Base-by-base conservation (phyloP, 2,329 filamentous ascomycete genomes). In the Sporothrix mexicana region DNA sequence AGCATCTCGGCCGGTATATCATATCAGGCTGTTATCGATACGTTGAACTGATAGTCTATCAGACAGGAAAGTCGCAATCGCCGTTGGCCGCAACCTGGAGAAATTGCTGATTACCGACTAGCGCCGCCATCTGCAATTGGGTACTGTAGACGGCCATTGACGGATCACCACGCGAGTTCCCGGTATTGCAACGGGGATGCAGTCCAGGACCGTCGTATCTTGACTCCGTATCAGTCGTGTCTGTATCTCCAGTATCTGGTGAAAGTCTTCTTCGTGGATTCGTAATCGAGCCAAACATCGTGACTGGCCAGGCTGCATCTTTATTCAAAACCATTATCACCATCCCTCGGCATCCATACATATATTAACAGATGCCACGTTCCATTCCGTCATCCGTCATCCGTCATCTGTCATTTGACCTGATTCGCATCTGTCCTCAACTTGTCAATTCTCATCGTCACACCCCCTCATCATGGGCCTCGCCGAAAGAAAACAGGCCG, bases 1-100 rank as follows among this genome's bases (percentile, higher is more conserved):
- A 9, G 8, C 45, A 67, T 67, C 45, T 67, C 64, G 64, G 64
- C 64, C 64, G 64, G 51, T 66, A 47, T 49, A 20, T 66, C 43
- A 47, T 30, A 49, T 45, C 20, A 3, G 23, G 36, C 2, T n/a
- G 36, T 13, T 51, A 51, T 67, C 23, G 64, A 15, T n/a, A 23
- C n/a, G 9, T 20, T 23, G 15, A 2, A n/a, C 2, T 36, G 23
- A 36, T 51, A 25, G 61, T 43, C 8, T 62, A 43, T 62, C 59
- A 36, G 30, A 36, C 30, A 36, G 30, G 30, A 36, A 36, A 36
- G 30, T 36, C 30, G 30, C 30, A 36, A 36, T 36, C 30, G 30
- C 30, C 30, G 30, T 36, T 36, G 30, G 30, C 7, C 30, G 30
- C 7, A 6, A 7, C 1, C 30, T 36, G 4, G 4, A 36, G 15